phyloP scores from a whole-genome alignment of 2,329 filamentous ascomycete species.

The Didymella lethalis region DNA sequence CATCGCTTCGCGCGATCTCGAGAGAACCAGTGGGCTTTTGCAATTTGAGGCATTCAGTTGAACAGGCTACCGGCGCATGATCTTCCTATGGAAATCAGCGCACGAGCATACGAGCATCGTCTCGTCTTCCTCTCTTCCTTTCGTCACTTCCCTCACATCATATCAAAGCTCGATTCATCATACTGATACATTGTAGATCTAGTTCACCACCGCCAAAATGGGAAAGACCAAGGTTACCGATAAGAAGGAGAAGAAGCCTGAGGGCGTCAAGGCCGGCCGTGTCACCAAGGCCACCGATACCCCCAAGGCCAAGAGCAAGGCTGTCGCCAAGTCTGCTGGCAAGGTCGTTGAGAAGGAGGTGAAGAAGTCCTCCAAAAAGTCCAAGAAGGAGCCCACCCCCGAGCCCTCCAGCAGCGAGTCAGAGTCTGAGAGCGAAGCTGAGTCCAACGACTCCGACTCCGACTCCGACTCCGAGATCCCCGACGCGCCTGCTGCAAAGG shows the following conservation, averaged over 20 bases:
- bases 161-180: constrained; percentile 17
- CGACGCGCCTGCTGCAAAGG: constrained; percentile 45
- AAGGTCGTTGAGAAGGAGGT: constrained; percentile 55
- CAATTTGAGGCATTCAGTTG: constrained; percentile 52
- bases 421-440: constrained; percentile 41
- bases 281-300: constrained; percentile 73
- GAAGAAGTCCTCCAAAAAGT: constrained; percentile 61
- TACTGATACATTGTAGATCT: constrained; percentile 47
- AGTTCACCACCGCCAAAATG: constrained; percentile 43
- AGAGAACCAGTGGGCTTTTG: constrained; percentile 55
- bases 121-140: constrained; percentile 34
- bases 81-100: constrained; percentile 27
- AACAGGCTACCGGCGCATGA: constrained; percentile 45
- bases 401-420: constrained; percentile 45
- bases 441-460: constrained; percentile 43
- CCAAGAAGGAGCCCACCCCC: constrained; percentile 58
- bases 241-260: constrained; percentile 68
- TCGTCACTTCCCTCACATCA: constrained; percentile 19
- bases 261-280: constrained; percentile 69
- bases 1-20: constrained; percentile 49
- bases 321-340: constrained; percentile 64
- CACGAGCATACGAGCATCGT: constrained; percentile 35
- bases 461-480: constrained; percentile 48
- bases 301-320: constrained; percentile 72
- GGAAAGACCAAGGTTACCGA: constrained; percentile 48